A percentile compares a stretch with the other conserved stretches of the same genome.
Conservation (phyloP, 2,329 filamentous ascomycete genomes). For the Epichloe brachyelytri region DNA sequence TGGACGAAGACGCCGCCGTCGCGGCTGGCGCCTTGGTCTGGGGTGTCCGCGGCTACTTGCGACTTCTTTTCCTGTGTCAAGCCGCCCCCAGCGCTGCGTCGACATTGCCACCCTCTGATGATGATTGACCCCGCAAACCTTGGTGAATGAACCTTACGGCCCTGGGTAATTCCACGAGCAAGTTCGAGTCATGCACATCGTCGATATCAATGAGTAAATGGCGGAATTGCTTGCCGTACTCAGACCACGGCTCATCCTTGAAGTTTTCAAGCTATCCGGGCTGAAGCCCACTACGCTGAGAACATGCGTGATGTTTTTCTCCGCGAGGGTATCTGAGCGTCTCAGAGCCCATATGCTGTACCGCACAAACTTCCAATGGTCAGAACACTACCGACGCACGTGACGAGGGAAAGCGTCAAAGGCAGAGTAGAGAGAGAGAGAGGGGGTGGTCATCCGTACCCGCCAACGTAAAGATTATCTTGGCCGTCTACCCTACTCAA, state of each 20-base stretch:
- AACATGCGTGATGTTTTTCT: conserved; percentile 75
- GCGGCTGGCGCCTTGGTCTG: conserved; percentile 3
- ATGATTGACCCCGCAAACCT: conserved; percentile 36
- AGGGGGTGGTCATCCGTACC: conserved; percentile 19
- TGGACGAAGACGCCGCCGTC: conserved; percentile 40
- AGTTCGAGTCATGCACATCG: conserved; percentile 79
- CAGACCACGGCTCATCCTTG: conserved; percentile 34
- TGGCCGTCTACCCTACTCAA: conserved; percentile 28
- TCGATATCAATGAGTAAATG: conserved; percentile 77
- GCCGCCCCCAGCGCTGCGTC: not conserved
- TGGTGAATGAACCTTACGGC: conserved; percentile 75
- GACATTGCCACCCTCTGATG: not conserved
- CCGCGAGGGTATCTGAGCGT: conserved; percentile 54
- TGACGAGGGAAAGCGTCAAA: no score
- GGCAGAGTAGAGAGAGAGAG: no score
- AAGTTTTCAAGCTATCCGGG: conserved; percentile 26
- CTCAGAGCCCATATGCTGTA: conserved; percentile 66
- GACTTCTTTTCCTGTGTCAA: not conserved
- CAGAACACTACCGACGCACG: not conserved
- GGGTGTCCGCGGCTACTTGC: not conserved
- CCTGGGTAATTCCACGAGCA: conserved; percentile 66
- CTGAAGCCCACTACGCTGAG: conserved; percentile 63
- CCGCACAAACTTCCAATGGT: not conserved
- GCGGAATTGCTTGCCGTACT: conserved; percentile 44
- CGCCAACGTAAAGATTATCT: conserved; percentile 27